Evolutionary conservation across 2,329 filamentous ascomycete species (phyloP).

Genomic region (Biscogniauxia sp.): DNA sequence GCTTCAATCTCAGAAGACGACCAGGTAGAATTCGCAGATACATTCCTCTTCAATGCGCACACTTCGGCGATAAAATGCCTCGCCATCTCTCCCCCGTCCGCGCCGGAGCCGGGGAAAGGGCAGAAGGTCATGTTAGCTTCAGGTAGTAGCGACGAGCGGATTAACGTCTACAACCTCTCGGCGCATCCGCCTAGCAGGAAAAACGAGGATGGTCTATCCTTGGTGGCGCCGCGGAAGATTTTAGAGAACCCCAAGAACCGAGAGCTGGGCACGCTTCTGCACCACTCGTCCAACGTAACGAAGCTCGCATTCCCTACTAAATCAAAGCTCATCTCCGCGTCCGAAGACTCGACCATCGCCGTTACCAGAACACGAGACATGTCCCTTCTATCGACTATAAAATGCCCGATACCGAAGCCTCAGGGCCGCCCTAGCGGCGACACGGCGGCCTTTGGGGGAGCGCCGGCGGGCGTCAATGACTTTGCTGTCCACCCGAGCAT

Average conservation of each 20-base stretch:
- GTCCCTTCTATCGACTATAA: constrained; percentile 82
- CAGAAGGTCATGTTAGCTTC: constrained; percentile 88
- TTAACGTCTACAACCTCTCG: constrained; percentile 92
- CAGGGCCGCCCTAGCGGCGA: constrained; percentile 83
- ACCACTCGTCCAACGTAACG: constrained; percentile 82
- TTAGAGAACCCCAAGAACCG: constrained; percentile 84
- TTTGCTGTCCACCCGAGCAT: constrained; percentile 95
- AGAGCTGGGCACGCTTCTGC: constrained; percentile 80
- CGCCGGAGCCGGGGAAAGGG: constrained; percentile 55
- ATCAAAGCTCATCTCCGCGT: constrained; percentile 81
- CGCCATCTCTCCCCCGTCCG: constrained; percentile 75
- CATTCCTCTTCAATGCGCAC: constrained; percentile 94
- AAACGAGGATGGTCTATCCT: constrained; percentile 60
- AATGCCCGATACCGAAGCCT: constrained; percentile 79
- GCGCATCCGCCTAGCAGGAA: constrained; percentile 59
- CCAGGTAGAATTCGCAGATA: constrained; percentile 74
- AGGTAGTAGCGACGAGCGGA: constrained; percentile 87
- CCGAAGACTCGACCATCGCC: constrained; percentile 88
- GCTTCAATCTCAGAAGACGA: constrained; percentile 59
- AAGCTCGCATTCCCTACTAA: constrained; percentile 78
- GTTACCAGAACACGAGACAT: constrained; percentile 87
- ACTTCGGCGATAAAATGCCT: constrained; percentile 85
- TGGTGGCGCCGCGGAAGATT: constrained; percentile 69
- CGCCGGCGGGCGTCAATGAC: constrained; percentile 87
- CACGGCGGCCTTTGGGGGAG: constrained; percentile 76